Percentiles rank a stretch among this genome's conserved stretches.
These are phyloP conservation scores for Cyberlindnera amylophila DNA, from an alignment of 805 yeast species.

Conservation along the genomic window DNA sequence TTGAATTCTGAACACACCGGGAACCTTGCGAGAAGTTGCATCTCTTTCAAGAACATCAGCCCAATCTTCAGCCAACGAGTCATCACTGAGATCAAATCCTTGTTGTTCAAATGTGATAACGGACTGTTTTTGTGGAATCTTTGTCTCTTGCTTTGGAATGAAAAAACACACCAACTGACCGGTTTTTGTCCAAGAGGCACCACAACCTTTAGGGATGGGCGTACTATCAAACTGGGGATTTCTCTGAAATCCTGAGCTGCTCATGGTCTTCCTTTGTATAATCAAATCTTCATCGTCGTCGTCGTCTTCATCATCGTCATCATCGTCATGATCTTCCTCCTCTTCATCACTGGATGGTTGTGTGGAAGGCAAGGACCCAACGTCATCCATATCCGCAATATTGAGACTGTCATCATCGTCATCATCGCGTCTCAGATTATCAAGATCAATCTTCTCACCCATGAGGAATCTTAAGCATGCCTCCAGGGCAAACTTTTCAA, in stretches of 20 bases:
- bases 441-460: slow-evolving; percentile 70
- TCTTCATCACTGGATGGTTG: slow-evolving; percentile 22
- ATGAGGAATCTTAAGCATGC: slow-evolving; percentile 69
- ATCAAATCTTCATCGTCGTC: slow-evolving; percentile 26
- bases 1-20: slow-evolving; percentile 36
- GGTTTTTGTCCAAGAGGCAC: slow-evolving; percentile 79
- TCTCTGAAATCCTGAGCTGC: slow-evolving; percentile 11
- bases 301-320: slow-evolving; percentile 24
- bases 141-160: slow-evolving; percentile 45
- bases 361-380: slow-evolving; percentile 26
- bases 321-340: slow-evolving; percentile 34
- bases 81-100: slow-evolving; percentile 48
- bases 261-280: slow-evolving; percentile 14
- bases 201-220: slow-evolving; percentile 91
- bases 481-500: slow-evolving; percentile 70
- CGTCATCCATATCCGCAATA: slow-evolving; percentile 32
- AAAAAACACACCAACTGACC: slow-evolving; percentile 84
- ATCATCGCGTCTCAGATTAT: slow-evolving; percentile 33
- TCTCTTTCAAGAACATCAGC: slow-evolving; percentile 61
- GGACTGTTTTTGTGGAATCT: slow-evolving; percentile 33
- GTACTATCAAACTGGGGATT: slow-evolving; percentile 58
- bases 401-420: slow-evolving; percentile 28
- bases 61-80: slow-evolving; percentile 65
- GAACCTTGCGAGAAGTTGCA: slow-evolving; percentile 44
- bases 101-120: slow-evolving; percentile 51